Base-by-base conservation (phyloP, 169 alveolate species). In the Cystoisospora suis region DNA sequence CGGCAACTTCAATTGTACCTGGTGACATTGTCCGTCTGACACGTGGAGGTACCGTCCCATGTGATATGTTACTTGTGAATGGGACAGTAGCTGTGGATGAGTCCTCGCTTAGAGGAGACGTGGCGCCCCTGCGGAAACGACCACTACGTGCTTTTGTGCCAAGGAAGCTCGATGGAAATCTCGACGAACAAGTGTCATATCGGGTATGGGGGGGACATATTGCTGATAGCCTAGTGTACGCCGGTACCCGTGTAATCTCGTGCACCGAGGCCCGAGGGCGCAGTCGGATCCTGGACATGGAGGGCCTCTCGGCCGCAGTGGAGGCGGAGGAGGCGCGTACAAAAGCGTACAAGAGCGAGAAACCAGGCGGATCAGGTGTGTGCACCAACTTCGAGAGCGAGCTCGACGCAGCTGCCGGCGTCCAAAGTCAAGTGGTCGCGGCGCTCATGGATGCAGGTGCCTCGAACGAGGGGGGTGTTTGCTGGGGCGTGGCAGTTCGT, bases 81-180 rank as follows among this genome's bases (percentile, higher is more conserved):
- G 90, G 90, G 12, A 36, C 90, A 12, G 85, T 65, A 29, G 72
- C 90, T 42, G 69, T 86, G 4, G 83, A 86, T 65, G 90, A 86
- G 47, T 59, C 90, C 40, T 58, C 72, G 6, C 90, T 86, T 36
- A 56, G 69, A 65, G 90, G 90, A 17, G 90, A 86, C 32, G 47
- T 69, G 36, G 32, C 72, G 83, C 90, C 90, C 1, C 83, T 65
- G 36, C 72, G 44, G 2, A 86, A 86, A 72, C 32, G 45, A 20
- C 87, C 87, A 3, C 32, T 79, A n/a, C 44, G 46, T 20, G 42
- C 12, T 1, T 65, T 44, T 9, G 77, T 65, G 27, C 27, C 44
- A 23, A n/a, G n/a, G n/a, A 65, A 65, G 77, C 77, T 12, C 20
- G 45, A 44, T 5, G 77, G 40, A 20, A 20, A 12, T 1, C 5